Conservation (phyloP, 305 asterid genomes). For the Stenogyne calaminthoides region DNA sequence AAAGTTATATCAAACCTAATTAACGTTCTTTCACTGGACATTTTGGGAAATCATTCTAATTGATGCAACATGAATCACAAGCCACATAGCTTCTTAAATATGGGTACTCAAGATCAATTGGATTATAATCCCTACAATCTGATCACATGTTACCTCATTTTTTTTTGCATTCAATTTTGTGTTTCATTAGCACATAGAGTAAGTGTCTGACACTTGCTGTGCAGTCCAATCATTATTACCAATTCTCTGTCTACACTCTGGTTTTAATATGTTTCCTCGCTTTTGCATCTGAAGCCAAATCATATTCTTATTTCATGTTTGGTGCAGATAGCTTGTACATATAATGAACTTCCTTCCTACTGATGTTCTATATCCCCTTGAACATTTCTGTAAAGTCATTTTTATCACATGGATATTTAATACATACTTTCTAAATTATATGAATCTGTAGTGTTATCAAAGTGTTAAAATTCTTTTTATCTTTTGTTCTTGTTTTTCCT, state of each 20-base stretch:
- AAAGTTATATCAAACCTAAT: not conserved
- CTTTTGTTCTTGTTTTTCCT: not conserved
- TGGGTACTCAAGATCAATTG: not conserved
- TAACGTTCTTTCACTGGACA: too few species aligned
- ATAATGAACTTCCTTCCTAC: conserved; percentile 6
- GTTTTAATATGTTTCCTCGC: not conserved
- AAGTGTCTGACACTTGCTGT: not conserved
- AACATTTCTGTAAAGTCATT: not conserved
- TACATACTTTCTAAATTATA: conserved; percentile 11
- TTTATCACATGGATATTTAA: conserved; percentile 8
- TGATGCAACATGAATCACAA: not conserved
- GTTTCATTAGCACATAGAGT: not conserved
- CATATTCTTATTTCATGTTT: not conserved
- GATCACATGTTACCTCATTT: not conserved
- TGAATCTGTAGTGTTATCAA: conserved; percentile 11
- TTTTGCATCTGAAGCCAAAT: conserved; percentile 10
- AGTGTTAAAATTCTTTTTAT: not conserved
- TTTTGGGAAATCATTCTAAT: not conserved
- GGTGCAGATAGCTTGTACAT: not conserved
- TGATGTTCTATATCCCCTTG: not conserved
- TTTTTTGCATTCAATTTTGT: not conserved
- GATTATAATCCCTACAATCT: not conserved
- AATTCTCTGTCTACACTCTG: not conserved
- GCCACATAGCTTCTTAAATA: not conserved
- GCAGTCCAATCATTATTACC: not conserved